Conservation (phyloP, 1,284 basidiomycete genomes). For the Schizopora paradoxa region DNA sequence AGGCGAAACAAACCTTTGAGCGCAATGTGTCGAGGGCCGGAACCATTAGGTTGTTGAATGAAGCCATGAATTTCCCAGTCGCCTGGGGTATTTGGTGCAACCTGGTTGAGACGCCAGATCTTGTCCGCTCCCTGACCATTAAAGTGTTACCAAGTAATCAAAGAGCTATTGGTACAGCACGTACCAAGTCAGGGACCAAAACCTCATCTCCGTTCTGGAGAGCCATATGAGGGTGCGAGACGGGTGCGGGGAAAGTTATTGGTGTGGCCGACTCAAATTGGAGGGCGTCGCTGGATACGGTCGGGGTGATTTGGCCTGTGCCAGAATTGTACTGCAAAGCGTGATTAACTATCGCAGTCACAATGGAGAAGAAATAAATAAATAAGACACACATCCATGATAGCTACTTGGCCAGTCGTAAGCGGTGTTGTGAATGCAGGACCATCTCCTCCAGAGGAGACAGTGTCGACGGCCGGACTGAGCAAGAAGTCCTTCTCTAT, state of each 20-base stretch:
- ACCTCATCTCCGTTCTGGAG: constrained; percentile 48
- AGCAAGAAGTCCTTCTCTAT: constrained; percentile 42
- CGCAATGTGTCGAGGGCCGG: constrained; percentile 62
- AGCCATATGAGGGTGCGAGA: constrained; percentile 62
- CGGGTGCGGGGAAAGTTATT: constrained; percentile 49
- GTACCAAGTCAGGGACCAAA: constrained; percentile 60
- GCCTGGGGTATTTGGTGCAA: constrained; percentile 29
- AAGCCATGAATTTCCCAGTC: constrained; percentile 51
- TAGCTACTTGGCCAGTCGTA: constrained; percentile 50
- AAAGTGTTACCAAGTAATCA: background rate
- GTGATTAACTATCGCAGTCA: background rate
- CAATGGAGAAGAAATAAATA: background rate
- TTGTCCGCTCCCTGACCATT: constrained; percentile 52
- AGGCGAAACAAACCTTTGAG: constrained; percentile 38
- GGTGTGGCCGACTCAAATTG: constrained; percentile 35
- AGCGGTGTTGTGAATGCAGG: constrained; percentile 50
- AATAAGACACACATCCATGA: constrained; percentile 45
- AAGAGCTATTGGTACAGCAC: constrained; percentile 17
- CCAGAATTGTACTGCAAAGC: constrained; percentile 47
- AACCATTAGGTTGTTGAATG: constrained; percentile 57
- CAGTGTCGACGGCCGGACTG: constrained; percentile 40
- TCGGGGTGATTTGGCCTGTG: constrained; percentile 50
- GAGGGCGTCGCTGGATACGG: constrained; percentile 30
- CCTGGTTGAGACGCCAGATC: constrained; percentile 53
- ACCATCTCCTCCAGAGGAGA: constrained; percentile 43